Base-by-base conservation (phyloP, 2,329 filamentous ascomycete species). In the Orbilia brochopaga region DNA sequence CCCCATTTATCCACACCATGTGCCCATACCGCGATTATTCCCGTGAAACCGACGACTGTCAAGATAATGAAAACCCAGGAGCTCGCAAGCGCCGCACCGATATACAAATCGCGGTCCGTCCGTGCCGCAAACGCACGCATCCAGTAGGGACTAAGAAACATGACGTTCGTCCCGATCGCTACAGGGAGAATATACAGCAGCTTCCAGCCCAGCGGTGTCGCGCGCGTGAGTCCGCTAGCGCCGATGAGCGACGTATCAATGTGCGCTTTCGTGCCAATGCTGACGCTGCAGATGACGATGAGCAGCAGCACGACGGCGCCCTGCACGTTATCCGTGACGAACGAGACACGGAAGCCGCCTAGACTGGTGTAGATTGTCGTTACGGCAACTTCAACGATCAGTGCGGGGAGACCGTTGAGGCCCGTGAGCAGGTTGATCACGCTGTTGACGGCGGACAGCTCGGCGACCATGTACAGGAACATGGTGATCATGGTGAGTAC, bases 391-490 rank as follows among this genome's bases (percentile, higher is more conserved):
- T 94, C 84, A 0, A 93, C 88, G 75, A 94, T 90, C 72, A 94
- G 85, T 17, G 88, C 85, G 0, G 90, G 89, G 10, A 94, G 82
- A 0, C 87, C 87, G 74, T 92, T 83, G 42, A 94, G 82, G 1
- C 89, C 90, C 0, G 90, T 92, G 75, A 94, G 80, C 7, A 88
- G 84, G 69, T 81, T 88, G 76, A 93, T 83, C 42, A 93, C 90
- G 79, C 93, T 90, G 57, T 91, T 89, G 27, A 94, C 82, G 11
- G 90, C 89, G 7, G 90, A 92, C 48, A 94, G 83, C 81, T 94
- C 90, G 19, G 90, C 86, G 24, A 93, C 87, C 90, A 94, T 93
- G 83, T 93, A 94, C 57, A 94, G 79, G 79, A 93, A 94, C 76
- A 94, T 84, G 0, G 90, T 93, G 55, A 92, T 87, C 55, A 93